Evolutionary conservation across 495 filamentous ascomycete genomes (phyloP).

Genomic region (Tuber umbilicatum): DNA sequence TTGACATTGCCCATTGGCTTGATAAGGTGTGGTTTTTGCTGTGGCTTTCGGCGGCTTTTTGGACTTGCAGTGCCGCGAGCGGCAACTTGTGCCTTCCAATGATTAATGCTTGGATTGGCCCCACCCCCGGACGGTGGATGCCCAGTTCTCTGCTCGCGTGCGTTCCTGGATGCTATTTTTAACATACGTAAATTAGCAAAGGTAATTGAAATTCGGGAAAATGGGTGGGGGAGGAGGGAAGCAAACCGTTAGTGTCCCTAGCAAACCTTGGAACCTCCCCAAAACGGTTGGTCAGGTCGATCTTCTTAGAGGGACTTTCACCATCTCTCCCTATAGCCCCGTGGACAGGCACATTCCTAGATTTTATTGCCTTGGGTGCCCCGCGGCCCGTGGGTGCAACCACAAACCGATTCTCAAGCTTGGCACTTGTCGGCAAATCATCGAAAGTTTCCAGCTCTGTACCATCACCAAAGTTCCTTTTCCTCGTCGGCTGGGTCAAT

Average conservation of each 20-base stretch:
- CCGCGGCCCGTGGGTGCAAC: conserved; percentile 70
- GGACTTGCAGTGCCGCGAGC: conserved; percentile 56
- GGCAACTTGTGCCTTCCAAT: conserved; percentile 71
- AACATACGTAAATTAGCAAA: conserved; percentile 67
- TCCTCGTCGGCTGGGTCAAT: conserved; percentile 64
- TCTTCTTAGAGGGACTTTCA: conserved; percentile 38
- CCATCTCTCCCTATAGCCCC: conserved; percentile 27
- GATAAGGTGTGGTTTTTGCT: conserved; percentile 63
- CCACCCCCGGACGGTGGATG: conserved; percentile 45
- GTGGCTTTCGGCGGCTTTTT: conserved; percentile 50
- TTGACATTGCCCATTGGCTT: conserved; percentile 59
- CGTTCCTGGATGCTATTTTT: conserved; percentile 87
- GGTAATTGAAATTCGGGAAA: conserved; percentile 43
- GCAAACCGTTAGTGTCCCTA: conserved; percentile 77
- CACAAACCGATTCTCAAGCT: conserved; percentile 71
- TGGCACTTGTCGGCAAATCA: conserved; percentile 81
- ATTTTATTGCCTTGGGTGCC: conserved; percentile 60
- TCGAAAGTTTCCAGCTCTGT: conserved; percentile 88
- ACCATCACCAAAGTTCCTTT: conserved; percentile 82
- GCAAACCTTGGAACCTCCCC: conserved; percentile 73
- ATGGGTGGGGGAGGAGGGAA: conserved; percentile 12
- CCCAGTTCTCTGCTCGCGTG: conserved; percentile 69
- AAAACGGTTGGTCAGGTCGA: conserved; percentile 47
- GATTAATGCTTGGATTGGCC: conserved; percentile 58
- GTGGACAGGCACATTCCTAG: conserved; percentile 53